Evolutionary conservation across 768 basidiomycete species (phyloP).

Genomic region (Amanita muscaria): DNA sequence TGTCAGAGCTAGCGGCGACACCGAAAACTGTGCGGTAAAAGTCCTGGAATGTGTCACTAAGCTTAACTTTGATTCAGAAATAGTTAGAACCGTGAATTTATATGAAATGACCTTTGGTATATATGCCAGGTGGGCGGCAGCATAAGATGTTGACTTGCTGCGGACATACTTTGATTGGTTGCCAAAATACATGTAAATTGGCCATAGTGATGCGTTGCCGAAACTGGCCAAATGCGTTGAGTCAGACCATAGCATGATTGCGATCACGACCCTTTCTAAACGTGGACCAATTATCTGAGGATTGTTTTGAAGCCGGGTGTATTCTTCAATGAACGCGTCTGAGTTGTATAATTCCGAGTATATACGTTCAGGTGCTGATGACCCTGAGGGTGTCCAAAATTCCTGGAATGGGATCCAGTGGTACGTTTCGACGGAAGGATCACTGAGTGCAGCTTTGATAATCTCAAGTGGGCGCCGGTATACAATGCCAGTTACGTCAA

Average conservation of each 20-base stretch:
- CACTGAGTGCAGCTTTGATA: conserved; percentile 15
- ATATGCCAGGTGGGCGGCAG: conserved; percentile 34
- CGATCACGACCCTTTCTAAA: background rate
- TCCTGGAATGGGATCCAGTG: conserved; percentile 23
- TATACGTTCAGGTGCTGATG: conserved; percentile 11
- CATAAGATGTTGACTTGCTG: conserved; percentile 18
- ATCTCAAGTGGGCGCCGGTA: conserved; percentile 17
- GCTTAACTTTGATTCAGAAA: background rate
- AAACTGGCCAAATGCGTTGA: conserved; percentile 20
- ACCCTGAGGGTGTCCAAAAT: conserved; percentile 9
- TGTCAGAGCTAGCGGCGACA: background rate
- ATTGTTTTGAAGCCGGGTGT: conserved; percentile 9
- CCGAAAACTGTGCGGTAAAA: background rate
- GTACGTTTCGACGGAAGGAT: conserved; percentile 13
- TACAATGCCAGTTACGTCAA: conserved; percentile 18
- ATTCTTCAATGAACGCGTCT: conserved; percentile 17
- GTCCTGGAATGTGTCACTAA: conserved; percentile 22
- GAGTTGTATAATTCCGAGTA: conserved; percentile 19
- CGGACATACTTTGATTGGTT: conserved; percentile 33
- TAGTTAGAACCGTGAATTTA: background rate
- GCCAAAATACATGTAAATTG: conserved; percentile 30
- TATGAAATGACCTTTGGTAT: conserved; percentile 35
- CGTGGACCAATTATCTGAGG: too few species aligned
- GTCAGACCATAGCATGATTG: conserved; percentile 3
- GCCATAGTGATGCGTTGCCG: conserved; percentile 28